phyloP scores from a whole-genome alignment of 495 filamentous ascomycete species.

The Glarea lozoyensis region DNA sequence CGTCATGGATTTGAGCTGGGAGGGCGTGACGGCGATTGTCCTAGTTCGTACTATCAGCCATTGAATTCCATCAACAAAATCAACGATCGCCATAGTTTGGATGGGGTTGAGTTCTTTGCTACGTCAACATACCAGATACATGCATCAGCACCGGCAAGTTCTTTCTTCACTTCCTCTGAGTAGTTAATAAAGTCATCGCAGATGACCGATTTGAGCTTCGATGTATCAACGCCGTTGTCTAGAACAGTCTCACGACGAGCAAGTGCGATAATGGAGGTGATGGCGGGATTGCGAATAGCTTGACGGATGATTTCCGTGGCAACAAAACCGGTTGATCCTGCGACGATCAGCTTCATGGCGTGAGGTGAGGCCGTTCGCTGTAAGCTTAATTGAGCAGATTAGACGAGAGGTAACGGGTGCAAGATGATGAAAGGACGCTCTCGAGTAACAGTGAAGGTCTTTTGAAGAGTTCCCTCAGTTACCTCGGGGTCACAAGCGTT shows the following conservation, averaged over 20 bases:
- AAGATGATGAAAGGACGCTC: too few species aligned
- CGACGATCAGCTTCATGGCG: conserved; percentile 47
- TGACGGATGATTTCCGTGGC: conserved; percentile 36
- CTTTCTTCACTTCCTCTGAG: conserved; percentile 27
- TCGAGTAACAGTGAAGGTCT: too few species aligned
- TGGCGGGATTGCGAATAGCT: conserved; percentile 26
- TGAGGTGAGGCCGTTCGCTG: too few species aligned
- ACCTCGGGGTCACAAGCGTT: too few species aligned
- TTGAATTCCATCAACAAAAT: not conserved
- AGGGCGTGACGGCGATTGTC: conserved; percentile 36
- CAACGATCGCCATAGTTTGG: not conserved
- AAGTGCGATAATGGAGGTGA: conserved; percentile 35
- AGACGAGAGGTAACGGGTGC: too few species aligned
- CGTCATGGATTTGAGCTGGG: conserved; percentile 23
- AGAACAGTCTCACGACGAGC: conserved; percentile 27
- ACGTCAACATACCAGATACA: conserved; percentile 38
- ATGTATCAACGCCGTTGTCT: conserved; percentile 8
- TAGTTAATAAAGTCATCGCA: conserved; percentile 34
- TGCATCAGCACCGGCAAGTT: conserved; percentile 37
- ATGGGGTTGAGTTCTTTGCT: too few species aligned
- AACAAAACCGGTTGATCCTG: conserved; percentile 39
- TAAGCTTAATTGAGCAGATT: too few species aligned
- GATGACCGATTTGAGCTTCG: conserved; percentile 33
- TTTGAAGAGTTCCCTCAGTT: too few species aligned
- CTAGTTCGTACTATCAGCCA: conserved; percentile 16